Base-by-base conservation (phyloP, 441 rosid genomes). In the Flueggea neowawraea region DNA sequence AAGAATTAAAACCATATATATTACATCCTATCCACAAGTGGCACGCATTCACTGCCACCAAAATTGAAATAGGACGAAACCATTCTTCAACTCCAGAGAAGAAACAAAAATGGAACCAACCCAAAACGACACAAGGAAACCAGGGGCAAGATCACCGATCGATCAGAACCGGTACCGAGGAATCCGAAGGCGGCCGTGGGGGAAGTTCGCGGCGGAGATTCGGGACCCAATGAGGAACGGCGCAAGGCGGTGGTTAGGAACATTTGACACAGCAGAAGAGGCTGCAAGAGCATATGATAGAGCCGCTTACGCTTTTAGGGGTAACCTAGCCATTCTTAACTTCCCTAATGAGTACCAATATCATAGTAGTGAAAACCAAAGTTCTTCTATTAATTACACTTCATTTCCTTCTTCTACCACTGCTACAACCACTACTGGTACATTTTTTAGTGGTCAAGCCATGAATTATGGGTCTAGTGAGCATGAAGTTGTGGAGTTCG, bases 121-220 rank as follows among this genome's bases (percentile, higher is more conserved):
- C 45, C 54, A 15, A 10, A 59, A 16, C 50, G 71, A 6, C 44
- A 47, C 41, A n/a, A 55, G 62, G 57, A 60, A 48, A 45, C 65
- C 52, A n/a, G 63, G n/a, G 52, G 58, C 13, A 50, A 33, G 85
- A 22, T 22, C 28, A 22, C 28, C 1, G 2, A 22, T 22, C 28
- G 28, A 22, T 22, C 28, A 77, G 73, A 68, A 57, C 32, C 79
- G 78, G 44, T 87, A 87, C 60, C 58, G 90, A 64, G 97, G 92
- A 6, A 86, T 85, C 52, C 69, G 92, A 3, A 70, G 83, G 72
- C 77, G 96, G 50, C 87, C 95, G 0, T 90, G 94, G 96, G 96
- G 92, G 0, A 90, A 84, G 72, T 90, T 76, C 4, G 95, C 96
- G 0, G 92, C 92, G 3, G 92, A 90, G 80, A 90, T 90, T 76